phyloP scores from a whole-genome alignment of 2,329 filamentous ascomycete species.

The Pezicula rhizophila region DNA sequence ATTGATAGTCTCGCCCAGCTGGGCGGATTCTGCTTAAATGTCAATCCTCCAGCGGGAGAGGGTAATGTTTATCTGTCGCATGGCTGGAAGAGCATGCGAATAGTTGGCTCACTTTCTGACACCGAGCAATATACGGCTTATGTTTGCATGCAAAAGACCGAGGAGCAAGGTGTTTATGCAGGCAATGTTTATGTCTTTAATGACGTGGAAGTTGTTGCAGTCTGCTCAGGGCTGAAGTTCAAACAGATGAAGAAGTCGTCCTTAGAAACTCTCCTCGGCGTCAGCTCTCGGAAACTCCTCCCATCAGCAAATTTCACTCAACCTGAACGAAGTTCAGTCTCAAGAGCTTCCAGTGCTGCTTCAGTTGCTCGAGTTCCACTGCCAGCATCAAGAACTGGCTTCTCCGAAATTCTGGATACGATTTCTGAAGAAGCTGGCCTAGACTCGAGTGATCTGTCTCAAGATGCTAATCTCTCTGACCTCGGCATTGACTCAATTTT shows the following conservation, averaged over 20 bases:
- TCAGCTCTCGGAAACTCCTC: slow-evolving; percentile 38
- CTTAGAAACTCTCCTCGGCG: slow-evolving; percentile 5
- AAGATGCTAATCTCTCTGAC: slow-evolving; percentile 47
- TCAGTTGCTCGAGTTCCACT: not conserved
- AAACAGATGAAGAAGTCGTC: slow-evolving; percentile 2
- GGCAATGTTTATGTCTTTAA: slow-evolving; percentile 50
- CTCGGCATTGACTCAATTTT: slow-evolving; percentile 53
- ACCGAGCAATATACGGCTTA: slow-evolving; percentile 46
- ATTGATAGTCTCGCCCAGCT: slow-evolving; percentile 52
- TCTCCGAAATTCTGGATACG: slow-evolving; percentile 52
- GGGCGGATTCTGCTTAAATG: slow-evolving; percentile 53
- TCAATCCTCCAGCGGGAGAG: slow-evolving; percentile 45
- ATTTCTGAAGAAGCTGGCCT: slow-evolving; percentile 49
- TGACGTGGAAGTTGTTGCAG: slow-evolving; percentile 7
- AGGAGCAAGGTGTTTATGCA: slow-evolving; percentile 39
- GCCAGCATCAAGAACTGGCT: not conserved
- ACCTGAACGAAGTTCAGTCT: not conserved
- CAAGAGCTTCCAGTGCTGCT: too few relatives aligned
- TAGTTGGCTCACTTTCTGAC: slow-evolving; percentile 37
- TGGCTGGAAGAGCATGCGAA: slow-evolving; percentile 47
- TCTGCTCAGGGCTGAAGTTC: slow-evolving; percentile 6
- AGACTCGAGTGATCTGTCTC: slow-evolving; percentile 43
- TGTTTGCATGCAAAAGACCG: slow-evolving; percentile 47
- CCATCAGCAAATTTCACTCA: slow-evolving; percentile 34
- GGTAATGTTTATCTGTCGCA: slow-evolving; percentile 51